phyloP scores from a whole-genome alignment of 2,329 filamentous ascomycete genomes.

The Mycosphaerella sp. region DNA sequence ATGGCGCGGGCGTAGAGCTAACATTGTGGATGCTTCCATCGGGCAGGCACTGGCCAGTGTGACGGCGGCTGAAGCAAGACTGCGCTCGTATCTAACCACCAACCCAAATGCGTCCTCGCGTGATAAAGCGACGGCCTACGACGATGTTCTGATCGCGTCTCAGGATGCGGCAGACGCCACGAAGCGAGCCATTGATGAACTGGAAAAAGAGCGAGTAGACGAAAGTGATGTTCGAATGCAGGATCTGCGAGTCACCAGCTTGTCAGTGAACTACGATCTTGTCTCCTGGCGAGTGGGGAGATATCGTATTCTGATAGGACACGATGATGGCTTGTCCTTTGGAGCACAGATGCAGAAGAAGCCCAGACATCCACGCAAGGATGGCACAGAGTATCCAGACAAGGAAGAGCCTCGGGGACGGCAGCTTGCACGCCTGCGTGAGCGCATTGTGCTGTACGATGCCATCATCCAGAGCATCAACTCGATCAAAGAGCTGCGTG shows the following conservation, averaged over 20 bases:
- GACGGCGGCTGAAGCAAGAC: slow-evolving; percentile 46
- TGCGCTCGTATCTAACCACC: slow-evolving; percentile 44
- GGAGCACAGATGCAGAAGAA: slow-evolving; percentile 49
- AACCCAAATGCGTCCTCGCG: slow-evolving; percentile 39
- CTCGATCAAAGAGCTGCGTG: slow-evolving; percentile 80
- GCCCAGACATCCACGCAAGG: slow-evolving; percentile 45
- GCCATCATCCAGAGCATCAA: slow-evolving; percentile 86
- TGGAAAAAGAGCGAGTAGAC: slow-evolving; percentile 73
- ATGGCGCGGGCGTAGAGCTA: slow-evolving; percentile 80
- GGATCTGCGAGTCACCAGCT: slow-evolving; percentile 82
- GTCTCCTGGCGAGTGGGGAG: slow-evolving; percentile 92
- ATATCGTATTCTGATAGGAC: slow-evolving; percentile 82
- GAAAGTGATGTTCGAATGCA: slow-evolving; percentile 85
- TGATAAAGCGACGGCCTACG: slow-evolving; percentile 79
- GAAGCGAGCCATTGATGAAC: slow-evolving; percentile 86
- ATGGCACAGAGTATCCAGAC: slow-evolving; percentile 41
- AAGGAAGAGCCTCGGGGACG: slow-evolving; percentile 64
- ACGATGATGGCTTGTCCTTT: slow-evolving; percentile 65
- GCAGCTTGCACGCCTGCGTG: slow-evolving; percentile 72
- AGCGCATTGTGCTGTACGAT: slow-evolving; percentile 84
- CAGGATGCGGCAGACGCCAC: slow-evolving; percentile 93
- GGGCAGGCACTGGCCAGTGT: slow-evolving; percentile 74
- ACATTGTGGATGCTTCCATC: slow-evolving; percentile 88
- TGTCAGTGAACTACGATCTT: slow-evolving; percentile 88
- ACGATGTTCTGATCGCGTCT: slow-evolving; percentile 79